Conservation (phyloP, 768 basidiomycete species). For the Asterophora parasitica region DNA sequence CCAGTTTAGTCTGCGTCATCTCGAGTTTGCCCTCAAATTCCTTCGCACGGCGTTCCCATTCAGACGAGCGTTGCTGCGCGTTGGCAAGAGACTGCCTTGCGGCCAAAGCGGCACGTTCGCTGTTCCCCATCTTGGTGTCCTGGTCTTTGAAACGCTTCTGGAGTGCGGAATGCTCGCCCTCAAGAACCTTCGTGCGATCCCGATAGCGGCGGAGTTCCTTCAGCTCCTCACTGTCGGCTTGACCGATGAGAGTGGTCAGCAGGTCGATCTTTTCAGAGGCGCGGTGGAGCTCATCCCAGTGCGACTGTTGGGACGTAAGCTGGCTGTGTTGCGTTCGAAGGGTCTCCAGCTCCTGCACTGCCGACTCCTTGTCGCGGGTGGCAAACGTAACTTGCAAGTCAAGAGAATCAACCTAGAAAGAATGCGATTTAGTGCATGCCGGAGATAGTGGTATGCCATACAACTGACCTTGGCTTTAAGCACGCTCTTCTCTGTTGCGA, state of each 20-base stretch:
- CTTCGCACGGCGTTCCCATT: constrained; percentile 78
- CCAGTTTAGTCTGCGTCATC: constrained; percentile 52
- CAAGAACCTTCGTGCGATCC: constrained; percentile 57
- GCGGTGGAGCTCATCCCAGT: constrained; percentile 74
- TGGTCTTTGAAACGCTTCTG: constrained; percentile 74
- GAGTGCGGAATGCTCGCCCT: constrained; percentile 60
- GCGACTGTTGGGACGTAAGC: constrained; percentile 56
- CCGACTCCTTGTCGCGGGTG: constrained; percentile 59
- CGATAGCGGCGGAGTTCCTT: constrained; percentile 64
- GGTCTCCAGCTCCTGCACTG: constrained; percentile 41
- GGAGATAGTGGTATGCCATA: constrained; percentile 1
- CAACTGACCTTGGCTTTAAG: constrained; percentile 56
- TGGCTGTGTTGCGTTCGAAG: constrained; percentile 61
- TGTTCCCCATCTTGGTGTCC: constrained; percentile 55
- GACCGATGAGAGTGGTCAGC: constrained; percentile 55
- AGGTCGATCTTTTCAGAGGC: constrained; percentile 70
- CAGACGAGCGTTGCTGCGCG: constrained; percentile 71
- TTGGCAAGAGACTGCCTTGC: constrained; percentile 62
- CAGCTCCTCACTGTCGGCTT: constrained; percentile 67
- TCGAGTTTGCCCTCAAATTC: constrained; percentile 66
- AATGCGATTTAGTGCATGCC: constrained; percentile 12
- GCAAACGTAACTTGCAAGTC: constrained; percentile 54
- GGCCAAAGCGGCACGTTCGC: constrained; percentile 53
- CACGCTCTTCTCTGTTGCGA: constrained; percentile 48
- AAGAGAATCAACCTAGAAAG: constrained; percentile 50